A percentile compares a stretch with the other conserved stretches of the same genome.
These are phyloP conservation scores for Kluyveromyces starmeri DNA, from an alignment of 805 yeast species.

Conservation along the genomic window DNA sequence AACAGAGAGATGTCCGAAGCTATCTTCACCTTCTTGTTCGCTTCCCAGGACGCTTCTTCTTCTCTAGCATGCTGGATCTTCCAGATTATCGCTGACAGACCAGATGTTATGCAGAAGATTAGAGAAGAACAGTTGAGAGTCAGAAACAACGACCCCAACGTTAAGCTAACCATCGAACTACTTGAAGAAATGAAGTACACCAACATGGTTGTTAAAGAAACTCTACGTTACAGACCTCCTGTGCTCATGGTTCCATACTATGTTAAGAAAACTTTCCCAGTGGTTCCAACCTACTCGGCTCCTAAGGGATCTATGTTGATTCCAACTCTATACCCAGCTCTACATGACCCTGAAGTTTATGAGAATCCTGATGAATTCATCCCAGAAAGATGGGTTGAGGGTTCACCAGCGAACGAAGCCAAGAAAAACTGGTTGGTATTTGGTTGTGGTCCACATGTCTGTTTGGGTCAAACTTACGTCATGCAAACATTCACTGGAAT, in stretches of 20 bases:
- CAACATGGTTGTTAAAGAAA: conserved; percentile 81
- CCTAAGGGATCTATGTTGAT: conserved; percentile 97
- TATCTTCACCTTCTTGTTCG: conserved; percentile 91
- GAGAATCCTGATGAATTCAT: conserved; percentile 89
- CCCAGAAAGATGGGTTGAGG: conserved; percentile 92
- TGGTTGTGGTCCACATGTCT: conserved; percentile 95
- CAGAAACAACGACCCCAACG: conserved; percentile 65
- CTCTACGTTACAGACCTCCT: conserved; percentile 93
- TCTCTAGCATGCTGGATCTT: conserved; percentile 97
- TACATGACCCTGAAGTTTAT: conserved; percentile 96
- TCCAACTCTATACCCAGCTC: conserved; percentile 90
- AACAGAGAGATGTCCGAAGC: conserved; percentile 93
- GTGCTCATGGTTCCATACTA: conserved; percentile 97
- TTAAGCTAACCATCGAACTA: conserved; percentile 56
- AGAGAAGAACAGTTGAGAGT: conserved; percentile 87
- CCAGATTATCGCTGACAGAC: conserved; percentile 93
- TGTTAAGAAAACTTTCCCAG: conserved; percentile 78
- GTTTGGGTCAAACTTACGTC: conserved; percentile 92
- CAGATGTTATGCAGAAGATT: conserved; percentile 76
- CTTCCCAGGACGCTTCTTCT: conserved; percentile 96
- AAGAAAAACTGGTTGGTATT: conserved; percentile 93
- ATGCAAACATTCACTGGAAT: conserved; percentile 80
- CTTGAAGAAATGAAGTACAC: conserved; percentile 86
- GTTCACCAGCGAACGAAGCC: conserved; percentile 63
- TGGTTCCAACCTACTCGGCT: conserved; percentile 74